A percentile compares a stretch with the other conserved stretches of the same genome.
phyloP scores from a whole-genome alignment of 2,329 filamentous ascomycete genomes.

The Penicillium sp. region DNA sequence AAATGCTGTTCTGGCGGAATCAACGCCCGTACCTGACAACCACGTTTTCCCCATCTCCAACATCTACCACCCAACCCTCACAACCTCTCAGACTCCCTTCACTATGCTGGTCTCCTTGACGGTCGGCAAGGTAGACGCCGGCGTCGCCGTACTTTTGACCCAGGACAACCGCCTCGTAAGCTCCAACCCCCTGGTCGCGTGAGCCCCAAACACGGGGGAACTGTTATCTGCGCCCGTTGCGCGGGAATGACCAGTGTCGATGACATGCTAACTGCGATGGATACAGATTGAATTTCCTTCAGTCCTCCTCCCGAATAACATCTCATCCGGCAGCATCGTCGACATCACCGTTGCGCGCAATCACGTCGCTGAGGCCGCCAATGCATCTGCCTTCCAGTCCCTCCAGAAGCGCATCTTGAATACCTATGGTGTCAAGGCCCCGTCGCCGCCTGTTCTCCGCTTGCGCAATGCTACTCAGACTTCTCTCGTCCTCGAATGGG shows the following conservation, averaged over 20 bases:
- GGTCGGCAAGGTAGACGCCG: slow-evolving; percentile 98
- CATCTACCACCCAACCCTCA: slow-evolving; percentile 9
- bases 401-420: slow-evolving; percentile 87
- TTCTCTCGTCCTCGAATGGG: slow-evolving; percentile 97
- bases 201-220: slow-evolving; percentile 3
- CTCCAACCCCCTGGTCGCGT: slow-evolving; percentile 20
- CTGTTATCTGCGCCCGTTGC: background rate
- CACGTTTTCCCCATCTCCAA: slow-evolving; percentile 10
- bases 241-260: background rate
- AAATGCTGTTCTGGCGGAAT: slow-evolving; percentile 32
- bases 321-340: slow-evolving; percentile 93
- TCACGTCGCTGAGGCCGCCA: slow-evolving; percentile 66
- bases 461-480: slow-evolving; percentile 98
- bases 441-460: slow-evolving; percentile 71
- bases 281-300: slow-evolving; percentile 94
- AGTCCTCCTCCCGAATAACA: slow-evolving; percentile 90
- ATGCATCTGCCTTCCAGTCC: slow-evolving; percentile 69
- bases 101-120: slow-evolving; percentile 94
- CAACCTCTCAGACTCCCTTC: slow-evolving; percentile 5
- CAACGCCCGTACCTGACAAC: slow-evolving; percentile 16
- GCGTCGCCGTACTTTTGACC: slow-evolving; percentile 92
- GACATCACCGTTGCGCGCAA: slow-evolving; percentile 95
- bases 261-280: slow-evolving; percentile 7
- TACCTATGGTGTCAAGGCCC: slow-evolving; percentile 77
- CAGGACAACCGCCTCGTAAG: slow-evolving; percentile 92